Evolutionary conservation across 495 filamentous ascomycete species (phyloP), one percentile per base, ranked within the genome.

Genomic region (Hyaloscypha finlandica): DNA sequence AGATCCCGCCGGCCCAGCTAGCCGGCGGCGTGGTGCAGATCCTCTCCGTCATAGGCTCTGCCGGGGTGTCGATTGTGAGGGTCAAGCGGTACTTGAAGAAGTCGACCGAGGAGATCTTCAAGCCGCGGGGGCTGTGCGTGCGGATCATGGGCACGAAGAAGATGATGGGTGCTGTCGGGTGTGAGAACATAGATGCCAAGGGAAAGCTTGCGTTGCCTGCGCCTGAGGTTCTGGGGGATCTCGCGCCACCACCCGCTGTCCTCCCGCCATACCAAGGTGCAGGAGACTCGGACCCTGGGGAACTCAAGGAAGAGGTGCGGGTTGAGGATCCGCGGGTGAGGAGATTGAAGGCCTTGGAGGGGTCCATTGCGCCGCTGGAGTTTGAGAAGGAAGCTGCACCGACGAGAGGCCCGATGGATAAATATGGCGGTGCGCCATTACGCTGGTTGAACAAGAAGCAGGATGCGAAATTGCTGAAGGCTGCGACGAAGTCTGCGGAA

Each of bases 1-100:
- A 67, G 53, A 51, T 67, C 22, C 65, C 62, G 5, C 65, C 65
- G 11, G 59, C 65, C 25, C 58, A 62, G 45, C 59, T 59, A 29
- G 48, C 62, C n/a, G 65, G 65, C 4, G 65, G 58, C 6, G 48
- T 67, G 8, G 25, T 62, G 4, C 58, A 67, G 48, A 45, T 67
- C 31, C 35, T 29, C 5, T 67, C 65, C 19, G 58, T 67, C 31
- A 6, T 55, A 4, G 30, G 20, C 0, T 67, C 65, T 16, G 65
- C 65, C 0, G 59, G 58, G 14, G 59, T 63, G 14, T 57, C 59
- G 16, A 53, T 67, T n/a, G 53, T 63, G 12, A 48, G 65, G 6
- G 59, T 67, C 12, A 48, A 59, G 12, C 42, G 33, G n/a, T 67
- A 29, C 32, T 45, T 63, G 65, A 63, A 67, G 33, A 56, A 30